A percentile compares a stretch with the other conserved stretches of the same genome.
These are phyloP conservation scores for Thymus quinquecostatus DNA, from an alignment of 257 asterid genomes.

Conservation along the genomic window DNA sequence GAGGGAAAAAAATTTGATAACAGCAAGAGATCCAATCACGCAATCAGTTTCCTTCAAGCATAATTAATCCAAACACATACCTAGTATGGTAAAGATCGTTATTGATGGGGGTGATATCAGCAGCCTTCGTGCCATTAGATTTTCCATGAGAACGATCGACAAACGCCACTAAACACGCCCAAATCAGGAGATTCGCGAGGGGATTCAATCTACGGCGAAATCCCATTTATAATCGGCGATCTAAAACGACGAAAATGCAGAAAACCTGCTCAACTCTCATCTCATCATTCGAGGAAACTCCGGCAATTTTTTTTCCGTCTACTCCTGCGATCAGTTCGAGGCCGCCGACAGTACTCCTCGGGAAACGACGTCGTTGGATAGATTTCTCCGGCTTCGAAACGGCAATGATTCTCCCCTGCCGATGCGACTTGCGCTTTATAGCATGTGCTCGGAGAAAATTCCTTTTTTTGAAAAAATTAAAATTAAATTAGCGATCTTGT, in stretches of 20 bases:
- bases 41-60: not conserved
- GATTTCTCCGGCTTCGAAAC: constrained; percentile 16
- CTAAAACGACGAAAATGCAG: constrained; percentile 23
- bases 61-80: constrained; percentile 28
- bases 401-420: constrained; percentile 27
- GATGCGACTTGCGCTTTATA: constrained; percentile 30
- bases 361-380: constrained; percentile 34
- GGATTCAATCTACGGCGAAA: constrained; percentile 40
- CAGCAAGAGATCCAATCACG: constrained; percentile 14
- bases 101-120: constrained; percentile 69
- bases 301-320: not conserved
- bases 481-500: too few relatives aligned
- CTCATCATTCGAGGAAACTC: constrained; percentile 27
- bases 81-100: constrained; percentile 92
- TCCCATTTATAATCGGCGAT: constrained; percentile 62
- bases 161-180: constrained; percentile 23
- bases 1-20: not conserved
- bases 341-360: not conserved
- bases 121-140: constrained; percentile 42
- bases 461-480: not conserved
- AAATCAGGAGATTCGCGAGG: constrained; percentile 33
- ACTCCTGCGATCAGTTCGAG: constrained; percentile 13
- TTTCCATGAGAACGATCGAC: constrained; percentile 43
- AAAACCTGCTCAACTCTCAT: constrained; percentile 32
- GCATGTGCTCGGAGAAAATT: constrained; percentile 18